A percentile compares a stretch with the other conserved stretches of the same genome.
Evolutionary conservation across 352 stramenopile species (phyloP).

Genomic region (Discostella stelligera): DNA sequence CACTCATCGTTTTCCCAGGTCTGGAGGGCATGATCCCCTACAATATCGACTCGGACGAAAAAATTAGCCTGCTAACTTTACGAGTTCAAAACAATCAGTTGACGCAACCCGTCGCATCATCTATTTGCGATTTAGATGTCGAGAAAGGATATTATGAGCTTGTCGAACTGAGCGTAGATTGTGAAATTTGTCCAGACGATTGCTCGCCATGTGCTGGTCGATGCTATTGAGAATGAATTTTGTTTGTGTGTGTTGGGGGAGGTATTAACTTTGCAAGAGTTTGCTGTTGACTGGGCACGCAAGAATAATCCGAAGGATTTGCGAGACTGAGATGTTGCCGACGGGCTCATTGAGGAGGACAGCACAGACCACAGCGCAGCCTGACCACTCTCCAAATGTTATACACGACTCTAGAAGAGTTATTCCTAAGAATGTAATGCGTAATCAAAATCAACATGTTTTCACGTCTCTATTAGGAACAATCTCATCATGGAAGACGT

Average conservation of each 20-base stretch:
- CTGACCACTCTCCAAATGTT: no score
- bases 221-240: constrained; percentile 29
- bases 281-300: no score
- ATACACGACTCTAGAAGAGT: no score
- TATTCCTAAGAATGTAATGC: no score
- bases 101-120: constrained; percentile 29
- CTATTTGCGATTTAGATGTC: constrained; percentile 61
- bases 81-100: constrained; percentile 65
- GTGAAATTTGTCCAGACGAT: constrained; percentile 51
- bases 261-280: no score
- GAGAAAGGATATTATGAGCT: constrained; percentile 51
- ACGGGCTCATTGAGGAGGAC: no score
- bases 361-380: no score
- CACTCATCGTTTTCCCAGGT: constrained; percentile 6
- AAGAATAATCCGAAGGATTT: no score
- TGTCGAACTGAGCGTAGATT: constrained; percentile 70
- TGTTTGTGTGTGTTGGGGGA: not conserved
- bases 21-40: constrained; percentile 41
- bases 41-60: constrained; percentile 25
- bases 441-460: no score
- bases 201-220: constrained; percentile 37
- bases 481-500: no score
- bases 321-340: no score
- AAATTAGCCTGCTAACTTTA: constrained; percentile 47
- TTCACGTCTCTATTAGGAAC: no score